Evolutionary conservation across 768 basidiomycete genomes (phyloP), one percentile per base, ranked within the genome.

Genomic region (Mycena kentingensis): DNA sequence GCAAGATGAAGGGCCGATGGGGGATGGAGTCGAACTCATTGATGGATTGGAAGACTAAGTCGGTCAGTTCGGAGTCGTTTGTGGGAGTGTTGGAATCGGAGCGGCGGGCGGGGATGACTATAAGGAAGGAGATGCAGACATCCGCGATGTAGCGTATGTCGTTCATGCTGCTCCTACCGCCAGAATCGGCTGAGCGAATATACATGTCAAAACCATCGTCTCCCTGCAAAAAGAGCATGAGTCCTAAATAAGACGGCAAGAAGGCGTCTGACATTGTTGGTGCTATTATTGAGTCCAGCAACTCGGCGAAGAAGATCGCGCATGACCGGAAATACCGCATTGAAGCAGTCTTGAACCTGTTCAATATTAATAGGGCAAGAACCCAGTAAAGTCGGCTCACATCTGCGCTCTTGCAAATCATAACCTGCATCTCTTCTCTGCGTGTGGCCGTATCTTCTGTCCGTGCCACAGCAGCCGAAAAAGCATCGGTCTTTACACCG

Each of bases 371-470:
- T 19, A 49, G 18, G 31, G 16, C 26, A n/a, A 45, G 51, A 4
- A 49, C 18, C 2, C 19, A 31, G 25, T 34, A 28, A 35, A n/a
- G 42, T 27, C 18, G 31, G 74, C 82, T 63, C 58, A 93, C 92
- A 60, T 91, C 88, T 37, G 74, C 61, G 52, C 80, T 81, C 52
- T 82, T 81, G 82, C 91, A 92, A 22, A 93, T 66, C 7, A 78
- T 65, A 25, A 74, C 72, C 43, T 88, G 79, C 21, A 92, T 70
- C 34, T 68, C 67, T 16, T 70, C 64, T 51, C 77, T 70, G 35
- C 66, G 46, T 31, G 61, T 54, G 32, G 44, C 44, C 15, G 45
- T 46, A 31, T 47, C 49, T 44, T 52, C 48, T 34, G 42, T 57
- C 36, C 36, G 38, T 19, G 26, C 46, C 22, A 63, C 68, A 49